Evolutionary conservation across 192 early-diverging fungal species (phyloP).

Genomic region (Backusella mclennaniae): DNA sequence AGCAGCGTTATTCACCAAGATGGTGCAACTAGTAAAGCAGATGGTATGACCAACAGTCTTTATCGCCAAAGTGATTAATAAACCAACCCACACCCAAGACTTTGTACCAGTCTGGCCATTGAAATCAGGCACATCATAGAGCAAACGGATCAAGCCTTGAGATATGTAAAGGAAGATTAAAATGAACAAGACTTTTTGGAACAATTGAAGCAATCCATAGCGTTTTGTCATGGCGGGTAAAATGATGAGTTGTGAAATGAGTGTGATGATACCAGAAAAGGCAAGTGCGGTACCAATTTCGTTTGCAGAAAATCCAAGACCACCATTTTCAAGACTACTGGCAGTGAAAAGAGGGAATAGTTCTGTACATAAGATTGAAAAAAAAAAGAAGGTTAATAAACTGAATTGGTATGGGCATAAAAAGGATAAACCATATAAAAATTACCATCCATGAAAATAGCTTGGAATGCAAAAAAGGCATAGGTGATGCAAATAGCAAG

Average conservation of each 20-base stretch:
- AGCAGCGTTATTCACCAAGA: slow-evolving; percentile 50
- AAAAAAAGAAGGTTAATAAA: neutral
- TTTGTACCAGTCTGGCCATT: slow-evolving; percentile 21
- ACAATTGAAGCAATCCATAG: slow-evolving; percentile 43
- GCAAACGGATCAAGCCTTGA: slow-evolving; percentile 24
- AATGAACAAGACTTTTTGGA: slow-evolving; percentile 29
- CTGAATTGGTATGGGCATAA: neutral
- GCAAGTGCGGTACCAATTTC: slow-evolving; percentile 50
- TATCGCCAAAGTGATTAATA: slow-evolving; percentile 12
- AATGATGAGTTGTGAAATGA: slow-evolving; percentile 48
- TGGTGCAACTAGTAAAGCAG: slow-evolving; percentile 43
- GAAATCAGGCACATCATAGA: slow-evolving; percentile 26
- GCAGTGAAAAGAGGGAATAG: slow-evolving; percentile 18
- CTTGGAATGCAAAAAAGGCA: slow-evolving; percentile 19
- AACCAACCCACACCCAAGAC: slow-evolving; percentile 27
- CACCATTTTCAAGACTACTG: slow-evolving; percentile 38
- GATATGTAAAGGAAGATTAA: slow-evolving; percentile 14
- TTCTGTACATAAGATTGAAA: slow-evolving; percentile 5
- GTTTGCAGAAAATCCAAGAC: slow-evolving; percentile 47
- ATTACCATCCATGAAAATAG: slow-evolving; percentile 29
- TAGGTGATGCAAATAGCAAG: slow-evolving; percentile 18
- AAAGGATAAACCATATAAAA: neutral
- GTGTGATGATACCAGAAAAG: slow-evolving; percentile 39
- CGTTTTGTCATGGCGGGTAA: slow-evolving; percentile 43
- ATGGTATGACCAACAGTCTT: slow-evolving; percentile 28